Evolutionary conservation across 2,329 filamentous ascomycete genomes (phyloP), one percentile per base, ranked within the genome.

Genomic region (Spiromastix sp.): DNA sequence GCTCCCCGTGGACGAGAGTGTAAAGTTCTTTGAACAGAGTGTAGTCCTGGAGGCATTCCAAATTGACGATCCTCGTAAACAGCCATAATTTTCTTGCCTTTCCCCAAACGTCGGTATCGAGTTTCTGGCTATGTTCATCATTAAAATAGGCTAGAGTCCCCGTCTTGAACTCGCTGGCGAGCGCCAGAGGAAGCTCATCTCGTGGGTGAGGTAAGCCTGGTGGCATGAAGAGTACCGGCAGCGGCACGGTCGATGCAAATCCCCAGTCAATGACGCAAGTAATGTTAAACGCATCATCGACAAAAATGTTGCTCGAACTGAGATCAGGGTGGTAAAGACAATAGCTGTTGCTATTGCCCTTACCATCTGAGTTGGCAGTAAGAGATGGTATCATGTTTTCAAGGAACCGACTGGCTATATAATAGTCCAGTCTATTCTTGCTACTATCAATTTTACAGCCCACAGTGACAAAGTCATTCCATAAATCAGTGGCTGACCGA

Each of bases 261-360:
- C 39, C 44, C 50, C 48, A 51, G 38, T 57, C 52, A 26, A 59
- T 56, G 4, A 59, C 39, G 18, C 42, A 47, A 13, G 49, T 56
- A 26, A 59, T 50, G 15, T 57, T 54, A 37, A 41, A 55, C 18
- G 56, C 38, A 12, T 53, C 34, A 30, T 59, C 51, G 17, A 59
- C 47, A 26, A 48, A 57, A 25, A 58, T 54, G 36, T 67, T 66
- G 37, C 57, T 58, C 30, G 49, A 45, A 29, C 63, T 59, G 13
- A 64, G 39, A 40, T 66, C 61, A 15, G 57, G 39, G 24, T 55
- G 49, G 12, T 39, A 46, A 4, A 54, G 34, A 3, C 46, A 42
- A 18, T 48, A 48, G 10, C n/a, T 24, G 3, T 35, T 32, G 18
- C 11, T 27, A 13, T 41, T 7, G 7, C n/a, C 7, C 32, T 11